Evolutionary conservation across 306 rosid genomes (phyloP).

Genomic region (Glycine soja): DNA sequence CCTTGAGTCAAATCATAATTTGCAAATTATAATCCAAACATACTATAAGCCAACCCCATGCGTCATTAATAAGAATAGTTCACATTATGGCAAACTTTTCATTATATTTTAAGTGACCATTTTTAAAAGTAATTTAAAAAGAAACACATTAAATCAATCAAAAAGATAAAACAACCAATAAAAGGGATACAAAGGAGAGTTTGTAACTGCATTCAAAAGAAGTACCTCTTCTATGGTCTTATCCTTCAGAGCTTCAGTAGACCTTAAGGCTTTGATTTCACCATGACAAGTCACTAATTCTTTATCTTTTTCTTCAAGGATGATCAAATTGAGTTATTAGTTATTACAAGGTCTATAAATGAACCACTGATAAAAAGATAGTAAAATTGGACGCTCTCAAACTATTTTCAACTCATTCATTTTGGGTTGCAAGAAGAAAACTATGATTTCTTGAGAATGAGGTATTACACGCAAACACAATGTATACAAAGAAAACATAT

Average conservation of each 20-base stretch:
- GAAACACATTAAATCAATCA: no score
- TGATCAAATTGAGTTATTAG: not conserved
- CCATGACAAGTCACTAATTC: slow-evolving; percentile 60
- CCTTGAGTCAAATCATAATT: not conserved
- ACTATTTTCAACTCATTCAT: not conserved
- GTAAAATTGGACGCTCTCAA: slow-evolving; percentile 7
- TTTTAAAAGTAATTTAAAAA: no score
- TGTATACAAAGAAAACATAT: slow-evolving; percentile 31
- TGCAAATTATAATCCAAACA: not conserved
- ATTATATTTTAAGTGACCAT: not conserved
- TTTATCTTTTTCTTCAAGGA: slow-evolving; percentile 65
- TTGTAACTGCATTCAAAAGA: slow-evolving; percentile 19
- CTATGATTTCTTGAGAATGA: not conserved
- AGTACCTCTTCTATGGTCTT: slow-evolving; percentile 85
- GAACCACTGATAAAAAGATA: slow-evolving; percentile 13
- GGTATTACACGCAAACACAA: not conserved
- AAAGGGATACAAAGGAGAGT: no score
- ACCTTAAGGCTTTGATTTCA: slow-evolving; percentile 78
- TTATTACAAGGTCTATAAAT: not conserved
- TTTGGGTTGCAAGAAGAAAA: slow-evolving; percentile 1
- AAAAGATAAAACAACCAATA: no score
- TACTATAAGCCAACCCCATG: not conserved
- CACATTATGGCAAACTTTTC: not conserved
- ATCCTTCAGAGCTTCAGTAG: slow-evolving; percentile 73
- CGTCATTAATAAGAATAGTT: no score